These are phyloP conservation scores for Solanum sejunctum DNA, from an alignment of 257 asterid species.

Conservation along the genomic window DNA sequence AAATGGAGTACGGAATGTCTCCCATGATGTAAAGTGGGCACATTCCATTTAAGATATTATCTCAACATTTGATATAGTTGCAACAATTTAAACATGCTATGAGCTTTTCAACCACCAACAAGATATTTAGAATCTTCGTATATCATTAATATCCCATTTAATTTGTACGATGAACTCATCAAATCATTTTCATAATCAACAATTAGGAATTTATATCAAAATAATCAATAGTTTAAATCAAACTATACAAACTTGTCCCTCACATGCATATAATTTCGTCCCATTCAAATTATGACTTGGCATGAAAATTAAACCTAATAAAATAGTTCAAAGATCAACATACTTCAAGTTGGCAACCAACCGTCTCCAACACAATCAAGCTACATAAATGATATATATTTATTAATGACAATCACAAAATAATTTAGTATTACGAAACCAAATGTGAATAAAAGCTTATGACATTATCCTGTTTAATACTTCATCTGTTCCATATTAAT, in stretches of 20 bases:
- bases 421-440: not conserved
- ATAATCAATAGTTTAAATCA: not conserved
- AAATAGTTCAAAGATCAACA: not conserved
- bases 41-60: too few relatives aligned
- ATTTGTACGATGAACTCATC: not conserved
- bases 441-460: not conserved
- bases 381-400: not conserved
- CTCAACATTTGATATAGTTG: too few relatives aligned
- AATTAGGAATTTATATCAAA: too few relatives aligned
- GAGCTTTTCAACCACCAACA: not conserved
- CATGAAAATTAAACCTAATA: not conserved
- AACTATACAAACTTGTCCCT: not conserved
- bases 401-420: not conserved
- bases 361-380: not conserved
- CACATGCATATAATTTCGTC: not conserved
- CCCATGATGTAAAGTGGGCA: too few relatives aligned
- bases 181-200: not conserved
- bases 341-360: not conserved
- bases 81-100: not conserved
- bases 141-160: not conserved
- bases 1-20: too few relatives aligned
- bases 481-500: too few relatives aligned
- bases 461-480: too few relatives aligned
- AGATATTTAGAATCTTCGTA: not conserved
- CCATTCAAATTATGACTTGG: too few relatives aligned